Conservation (phyloP, 2,329 filamentous ascomycete species). For the Zymoseptoria brevis region DNA sequence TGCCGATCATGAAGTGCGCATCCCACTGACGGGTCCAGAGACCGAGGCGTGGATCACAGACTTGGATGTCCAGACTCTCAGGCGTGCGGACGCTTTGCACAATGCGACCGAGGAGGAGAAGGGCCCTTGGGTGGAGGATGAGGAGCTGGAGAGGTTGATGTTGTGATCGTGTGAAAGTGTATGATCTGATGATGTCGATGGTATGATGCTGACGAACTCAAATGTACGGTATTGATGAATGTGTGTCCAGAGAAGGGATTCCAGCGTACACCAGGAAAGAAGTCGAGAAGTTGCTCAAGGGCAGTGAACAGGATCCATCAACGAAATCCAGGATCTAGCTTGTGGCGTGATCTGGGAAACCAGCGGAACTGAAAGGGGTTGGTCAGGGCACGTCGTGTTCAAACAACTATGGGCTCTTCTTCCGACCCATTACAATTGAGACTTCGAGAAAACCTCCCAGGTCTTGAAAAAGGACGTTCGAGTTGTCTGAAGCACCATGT, state of each 20-base stretch:
- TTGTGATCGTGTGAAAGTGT: constrained; percentile 3
- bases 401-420: too few species aligned
- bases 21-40: constrained; percentile 53
- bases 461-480: too few species aligned
- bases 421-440: too few species aligned
- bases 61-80: constrained; percentile 81
- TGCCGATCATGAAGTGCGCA: constrained; percentile 85
- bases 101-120: constrained; percentile 77
- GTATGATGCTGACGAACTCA: not conserved
- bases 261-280: constrained; percentile 45
- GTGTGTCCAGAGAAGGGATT: constrained; percentile 53
- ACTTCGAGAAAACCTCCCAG: too few species aligned
- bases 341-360: not conserved
- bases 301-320: constrained; percentile 20
- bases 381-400: too few species aligned
- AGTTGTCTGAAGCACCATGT: too few species aligned
- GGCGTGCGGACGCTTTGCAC: constrained; percentile 77
- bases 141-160: constrained; percentile 55
- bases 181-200: not conserved
- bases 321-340: constrained; percentile 15
- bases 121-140: constrained; percentile 72
- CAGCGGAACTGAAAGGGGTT: not conserved
- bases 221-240: not conserved
- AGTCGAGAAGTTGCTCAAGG: constrained; percentile 25
- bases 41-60: constrained; percentile 81